Evolutionary conservation across 192 early-diverging fungal species (phyloP), one percentile per base, ranked within the genome.

Genomic region (Coemansia sp.): DNA sequence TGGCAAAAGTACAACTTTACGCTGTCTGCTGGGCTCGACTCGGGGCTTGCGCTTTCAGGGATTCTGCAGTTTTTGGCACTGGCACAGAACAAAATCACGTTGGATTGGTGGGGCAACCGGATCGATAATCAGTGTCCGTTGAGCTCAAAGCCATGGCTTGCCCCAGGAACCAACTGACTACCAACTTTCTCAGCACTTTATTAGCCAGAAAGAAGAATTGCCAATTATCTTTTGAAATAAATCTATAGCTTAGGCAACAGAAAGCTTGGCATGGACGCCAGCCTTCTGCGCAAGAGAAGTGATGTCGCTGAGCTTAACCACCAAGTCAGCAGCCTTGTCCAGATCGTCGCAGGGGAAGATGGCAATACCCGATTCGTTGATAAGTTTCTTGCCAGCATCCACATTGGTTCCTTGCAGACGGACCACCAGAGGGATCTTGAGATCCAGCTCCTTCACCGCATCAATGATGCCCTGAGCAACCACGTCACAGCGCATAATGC

Each of bases 401-500:
- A 93, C 93, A 48, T 85, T 84, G 60, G 83, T 85, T 46, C 91
- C 97, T 80, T 97, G 93, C 30, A 99, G 86, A 71, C 97, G 88
- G 39, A 99, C 94, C 59, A 99, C 86, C 36, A 99, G 83, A n/a
- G 94, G 97, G 47, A 99, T 87, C 72, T 85, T 84, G 43, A 99
- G 84, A 42, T 91, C 89, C 38, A 99, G 82, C 63, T 95, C 84
- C 66, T 90, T 83, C 33, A 96, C 90, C 42, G 94, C 96, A 12
- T 88, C 85, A 80, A 99, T 96, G 67, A 99, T 94, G 70, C 94
- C 96, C 78, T 97, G 84, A 30, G 96, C 94, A 82, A 97, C 94
- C 47, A 99, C 87, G 72, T 96, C 94, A 80, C 94, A 99, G 53
- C 94, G 89, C 94, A 99, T 99, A 73, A 99, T 99, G 55, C 94